Evolutionary conservation across 768 basidiomycete species (phyloP), one percentile per base, ranked within the genome.

Genomic region (Tricholoma hemisulphureum): DNA sequence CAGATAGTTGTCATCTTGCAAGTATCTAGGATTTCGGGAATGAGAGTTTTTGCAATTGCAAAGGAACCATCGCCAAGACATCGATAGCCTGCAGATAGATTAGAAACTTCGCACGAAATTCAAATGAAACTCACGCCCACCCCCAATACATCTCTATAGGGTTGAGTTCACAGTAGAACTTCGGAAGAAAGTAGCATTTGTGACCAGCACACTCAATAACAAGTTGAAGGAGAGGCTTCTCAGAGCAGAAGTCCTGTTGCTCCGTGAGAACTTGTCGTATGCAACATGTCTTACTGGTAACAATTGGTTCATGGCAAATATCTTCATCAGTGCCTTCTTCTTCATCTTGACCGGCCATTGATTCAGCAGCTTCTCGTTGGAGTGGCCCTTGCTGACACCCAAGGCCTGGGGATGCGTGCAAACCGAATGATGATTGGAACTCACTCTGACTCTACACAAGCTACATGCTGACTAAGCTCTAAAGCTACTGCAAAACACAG

Each of bases 191-290:
- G n/a, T n/a, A n/a, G n/a, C n/a, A n/a, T n/a, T n/a, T 58, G 54
- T 67, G 63, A 1, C 65, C 65, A 48, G 54, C 53, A 20, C 39
- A 23, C 29, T 63, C 57, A 32, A 64, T 65, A 10, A 55, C 29
- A 11, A 53, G 26, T 24, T 66, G 61, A 4, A 67, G 20, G 16
- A 63, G 46, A 49, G 65, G 60, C 9, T 62, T 66, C 26, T 67
- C 61, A 24, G 52, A 29, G 24, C 41, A 35, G 13, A 67, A 65
- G 45, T 65, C 67, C 7, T 57, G 53, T 46, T 67, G 65, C 23
- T 54, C 54, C 14, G 57, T 26, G 20, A 67, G 51, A 31, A 67
- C 58, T 28, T 56, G 39, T 31, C 43, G 29, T 65, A 65, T 67
- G 55, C 63, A 67, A 51, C 65, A 67, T 31, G 55, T 53, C 20